Evolutionary conservation across 2,329 filamentous ascomycete genomes (phyloP).

Genomic region (Ascomycota sp.): DNA sequence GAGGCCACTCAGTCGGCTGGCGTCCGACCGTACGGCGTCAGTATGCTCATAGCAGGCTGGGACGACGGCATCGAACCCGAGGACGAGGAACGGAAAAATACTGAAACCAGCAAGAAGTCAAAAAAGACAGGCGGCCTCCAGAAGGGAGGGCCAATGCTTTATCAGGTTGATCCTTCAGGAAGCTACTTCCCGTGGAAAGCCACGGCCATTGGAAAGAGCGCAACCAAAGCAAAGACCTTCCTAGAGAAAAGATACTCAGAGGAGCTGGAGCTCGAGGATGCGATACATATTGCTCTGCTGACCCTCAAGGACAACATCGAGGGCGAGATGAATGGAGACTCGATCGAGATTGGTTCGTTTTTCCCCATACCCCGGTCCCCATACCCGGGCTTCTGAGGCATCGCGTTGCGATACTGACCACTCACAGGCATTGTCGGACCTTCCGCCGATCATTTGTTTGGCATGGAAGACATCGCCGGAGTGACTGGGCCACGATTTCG

Average conservation of each 20-base stretch:
- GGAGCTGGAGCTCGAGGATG: conserved; percentile 89
- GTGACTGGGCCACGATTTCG: conserved; percentile 73
- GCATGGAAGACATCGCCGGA: conserved; percentile 74
- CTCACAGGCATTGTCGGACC: conserved; percentile 72
- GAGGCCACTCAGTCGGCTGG: conserved; percentile 96
- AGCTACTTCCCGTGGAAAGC: conserved; percentile 99
- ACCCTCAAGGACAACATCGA: conserved; percentile 98
- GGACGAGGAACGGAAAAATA: conserved; percentile 35
- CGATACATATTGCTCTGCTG: conserved; percentile 90
- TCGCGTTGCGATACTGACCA: conserved; percentile 7
- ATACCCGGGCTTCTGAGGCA: background rate
- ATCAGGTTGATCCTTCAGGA: conserved; percentile 97
- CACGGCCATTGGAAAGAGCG: conserved; percentile 95
- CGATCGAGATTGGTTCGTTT: conserved; percentile 71
- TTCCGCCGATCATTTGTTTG: conserved; percentile 80
- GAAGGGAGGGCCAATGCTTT: conserved; percentile 91
- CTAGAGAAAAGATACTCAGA: conserved; percentile 98
- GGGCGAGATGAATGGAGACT: conserved; percentile 97
- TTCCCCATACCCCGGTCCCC: background rate
- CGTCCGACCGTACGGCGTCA: conserved; percentile 92
- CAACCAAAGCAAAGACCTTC: conserved; percentile 96
- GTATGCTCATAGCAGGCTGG: conserved; percentile 88
- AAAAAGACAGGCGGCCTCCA: conserved; percentile 89
- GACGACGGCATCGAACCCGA: conserved; percentile 91
- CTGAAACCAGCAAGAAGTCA: conserved; percentile 42